A percentile compares a stretch with the other conserved stretches of the same genome.
Evolutionary conservation across 1,284 basidiomycete species (phyloP).

Genomic region (Leccinum huronense): DNA sequence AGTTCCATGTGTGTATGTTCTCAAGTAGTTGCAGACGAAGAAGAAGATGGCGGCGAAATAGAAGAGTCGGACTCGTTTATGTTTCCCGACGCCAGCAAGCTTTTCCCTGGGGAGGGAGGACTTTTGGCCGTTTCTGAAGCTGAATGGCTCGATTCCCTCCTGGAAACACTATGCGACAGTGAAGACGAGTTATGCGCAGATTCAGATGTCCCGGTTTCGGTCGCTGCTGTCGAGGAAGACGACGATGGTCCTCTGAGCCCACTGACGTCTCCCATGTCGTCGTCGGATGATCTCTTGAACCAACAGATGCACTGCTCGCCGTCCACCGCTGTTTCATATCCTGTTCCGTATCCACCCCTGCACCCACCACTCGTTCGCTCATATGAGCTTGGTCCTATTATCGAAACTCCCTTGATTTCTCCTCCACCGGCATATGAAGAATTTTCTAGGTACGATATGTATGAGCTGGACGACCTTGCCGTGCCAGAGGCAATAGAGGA

Average conservation of each 20-base stretch:
- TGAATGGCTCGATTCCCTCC: constrained; percentile 74
- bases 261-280: constrained; percentile 63
- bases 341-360: constrained; percentile 65
- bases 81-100: constrained; percentile 69
- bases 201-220: constrained; percentile 41
- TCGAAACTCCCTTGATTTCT: constrained; percentile 43
- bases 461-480: constrained; percentile 63
- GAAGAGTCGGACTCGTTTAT: constrained; percentile 64
- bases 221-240: constrained; percentile 51
- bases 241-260: constrained; percentile 56
- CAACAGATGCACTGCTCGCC: constrained; percentile 49
- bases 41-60: constrained; percentile 37
- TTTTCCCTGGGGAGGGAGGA: constrained; percentile 41
- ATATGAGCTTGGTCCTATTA: constrained; percentile 41
- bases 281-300: constrained; percentile 64
- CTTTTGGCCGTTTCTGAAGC: constrained; percentile 57
- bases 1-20: constrained; percentile 39
- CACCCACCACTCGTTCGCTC: constrained; percentile 53
- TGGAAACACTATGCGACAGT: constrained; percentile 66
- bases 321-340: constrained; percentile 53
- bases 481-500: constrained; percentile 80
- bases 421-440: constrained; percentile 48
- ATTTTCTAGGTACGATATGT: constrained; percentile 57
- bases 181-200: constrained; percentile 55
- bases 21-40: constrained; percentile 42